Conservation (phyloP, 2,329 filamentous ascomycete species). For the Huntiella bhutanensis region DNA sequence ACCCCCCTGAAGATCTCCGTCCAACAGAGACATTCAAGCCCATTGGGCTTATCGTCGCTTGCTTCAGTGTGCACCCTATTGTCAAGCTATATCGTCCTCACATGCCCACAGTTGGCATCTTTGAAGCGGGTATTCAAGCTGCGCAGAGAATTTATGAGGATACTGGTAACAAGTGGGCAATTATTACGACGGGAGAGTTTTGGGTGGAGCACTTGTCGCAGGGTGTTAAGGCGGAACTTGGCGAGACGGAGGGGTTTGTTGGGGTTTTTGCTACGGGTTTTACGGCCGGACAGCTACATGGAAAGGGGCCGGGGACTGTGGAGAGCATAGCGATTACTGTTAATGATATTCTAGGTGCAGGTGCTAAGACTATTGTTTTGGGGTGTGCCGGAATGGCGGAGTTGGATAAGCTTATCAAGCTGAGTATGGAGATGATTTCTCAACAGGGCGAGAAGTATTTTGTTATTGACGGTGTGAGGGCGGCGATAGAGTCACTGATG, state of each 20-base stretch:
- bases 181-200: slow-evolving; percentile 69
- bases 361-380: slow-evolving; percentile 48
- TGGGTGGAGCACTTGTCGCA: slow-evolving; percentile 57
- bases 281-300: slow-evolving; percentile 62
- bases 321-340: slow-evolving; percentile 52
- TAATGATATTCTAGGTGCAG: slow-evolving; percentile 37
- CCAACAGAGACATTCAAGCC: slow-evolving; percentile 35
- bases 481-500: slow-evolving; percentile 27
- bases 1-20: slow-evolving; percentile 8
- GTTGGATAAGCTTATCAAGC: slow-evolving; percentile 52
- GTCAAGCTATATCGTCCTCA: slow-evolving; percentile 1
- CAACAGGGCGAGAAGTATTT: slow-evolving; percentile 33
- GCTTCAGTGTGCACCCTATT: slow-evolving; percentile 70
- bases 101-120: slow-evolving; percentile 54
- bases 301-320: slow-evolving; percentile 45
- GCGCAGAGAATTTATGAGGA: slow-evolving; percentile 31
- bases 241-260: slow-evolving; percentile 41
- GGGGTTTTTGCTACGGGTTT: slow-evolving; percentile 71
- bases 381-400: slow-evolving; percentile 87
- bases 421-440: slow-evolving; percentile 46
- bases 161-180: slow-evolving; percentile 41
- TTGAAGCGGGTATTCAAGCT: slow-evolving; percentile 59
- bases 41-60: slow-evolving; percentile 53
- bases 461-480: slow-evolving; percentile 65
- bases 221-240: slow-evolving; percentile 48